Base-by-base conservation (phyloP, 257 asterid genomes). In the Hygrophila difformis region DNA sequence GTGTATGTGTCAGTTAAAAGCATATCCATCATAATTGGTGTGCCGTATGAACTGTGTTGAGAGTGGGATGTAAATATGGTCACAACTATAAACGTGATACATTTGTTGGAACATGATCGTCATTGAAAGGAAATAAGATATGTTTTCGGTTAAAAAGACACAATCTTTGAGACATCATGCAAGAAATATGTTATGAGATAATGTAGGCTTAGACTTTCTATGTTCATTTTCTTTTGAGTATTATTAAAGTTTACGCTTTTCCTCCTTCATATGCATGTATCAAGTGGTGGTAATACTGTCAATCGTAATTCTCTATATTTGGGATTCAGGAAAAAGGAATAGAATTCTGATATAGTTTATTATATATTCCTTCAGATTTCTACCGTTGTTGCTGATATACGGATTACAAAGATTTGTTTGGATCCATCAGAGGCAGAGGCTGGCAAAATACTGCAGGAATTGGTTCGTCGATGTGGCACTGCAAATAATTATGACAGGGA, bases 351-450 rank as follows among this genome's bases (percentile, higher is more conserved):
- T 53, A 23, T 33, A 13, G 12, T 59, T 59, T 33, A 44, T 28
- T n/a, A 17, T 39, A 13, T 54, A 13, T 69, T 60, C 36, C 43
- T 55, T 66, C 93, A 91, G 96, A 82, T 91, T 26, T 73, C 86
- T 33, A 74, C 70, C 48, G 60, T 81, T 18, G 55, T 79, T 59
- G 69, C 70, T 56, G 93, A 75, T 63, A 74, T 86, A 22, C 66
- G 73, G 63, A 63, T 49, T 46, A 67, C 68, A 18, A 31, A 63
- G n/a, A 79, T 86, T 66, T 56, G 59, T 56, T 67, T 86, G 81
- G 93, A 91, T 51, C 86, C 96, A 39, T 59, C 73, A 4, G 96
- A 82, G 47, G 87, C 57, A 66, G 94, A 82, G 56, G 96, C 93
- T 18, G 86, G 93, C 35, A 73, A 57, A 59, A 44, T 72, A 41